Percentiles rank a stretch among this genome's conserved stretches.
These are phyloP conservation scores for Geranomyces michiganensis DNA, from an alignment of 192 early-diverging fungal species.

Conservation along the genomic window DNA sequence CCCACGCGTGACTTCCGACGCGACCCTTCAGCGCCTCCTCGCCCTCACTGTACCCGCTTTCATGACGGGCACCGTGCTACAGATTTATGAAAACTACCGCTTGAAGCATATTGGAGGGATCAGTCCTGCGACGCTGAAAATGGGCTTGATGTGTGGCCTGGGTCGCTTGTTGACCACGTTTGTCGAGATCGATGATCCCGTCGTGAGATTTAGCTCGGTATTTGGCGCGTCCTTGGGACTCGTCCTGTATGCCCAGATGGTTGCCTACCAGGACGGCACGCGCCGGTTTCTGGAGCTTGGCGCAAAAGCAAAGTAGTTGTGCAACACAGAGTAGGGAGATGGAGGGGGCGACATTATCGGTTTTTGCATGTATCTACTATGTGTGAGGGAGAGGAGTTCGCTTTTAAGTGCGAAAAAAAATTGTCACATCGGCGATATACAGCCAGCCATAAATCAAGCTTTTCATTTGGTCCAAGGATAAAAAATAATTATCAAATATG, in stretches of 20 bases:
- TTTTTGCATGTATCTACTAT: no score
- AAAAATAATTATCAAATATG: no score
- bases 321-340: no score
- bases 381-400: no score
- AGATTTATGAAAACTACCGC: slow-evolving; percentile 21
- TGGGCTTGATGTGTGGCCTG: slow-evolving; percentile 31
- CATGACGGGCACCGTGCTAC: slow-evolving; percentile 19
- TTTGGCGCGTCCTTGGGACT: slow-evolving; percentile 26
- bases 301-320: neutral
- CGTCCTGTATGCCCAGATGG: slow-evolving; percentile 27
- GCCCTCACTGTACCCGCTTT: slow-evolving; percentile 21
- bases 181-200: slow-evolving; percentile 36
- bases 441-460: no score
- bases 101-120: slow-evolving; percentile 30
- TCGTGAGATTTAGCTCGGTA: neutral
- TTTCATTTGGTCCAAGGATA: no score
- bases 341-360: no score
- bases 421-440: no score
- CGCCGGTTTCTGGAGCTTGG: slow-evolving; percentile 18
- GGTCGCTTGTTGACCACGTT: slow-evolving; percentile 31
- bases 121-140: slow-evolving; percentile 24
- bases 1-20: neutral
- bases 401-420: no score
- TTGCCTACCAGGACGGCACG: slow-evolving; percentile 24
- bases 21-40: slow-evolving; percentile 22